These are phyloP conservation scores for Oenanthe sinensis DNA, from an alignment of 129 eudicot genomes.

Conservation along the genomic window DNA sequence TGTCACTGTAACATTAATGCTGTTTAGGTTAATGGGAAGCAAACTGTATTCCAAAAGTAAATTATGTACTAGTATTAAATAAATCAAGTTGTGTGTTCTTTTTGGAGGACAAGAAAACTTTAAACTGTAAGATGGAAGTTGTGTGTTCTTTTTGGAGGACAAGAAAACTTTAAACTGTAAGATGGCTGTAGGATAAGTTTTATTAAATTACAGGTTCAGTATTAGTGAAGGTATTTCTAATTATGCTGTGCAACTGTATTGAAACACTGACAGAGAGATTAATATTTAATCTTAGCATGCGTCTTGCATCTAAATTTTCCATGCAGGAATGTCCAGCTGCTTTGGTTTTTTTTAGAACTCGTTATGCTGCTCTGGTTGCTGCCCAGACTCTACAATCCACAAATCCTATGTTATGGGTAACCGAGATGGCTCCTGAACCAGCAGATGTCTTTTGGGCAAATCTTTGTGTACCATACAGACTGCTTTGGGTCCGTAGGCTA, in stretches of 20 bases:
- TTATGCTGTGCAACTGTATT: neutral
- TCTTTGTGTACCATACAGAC: constrained; percentile 64
- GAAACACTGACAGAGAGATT: neutral
- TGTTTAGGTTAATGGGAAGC: too few species aligned
- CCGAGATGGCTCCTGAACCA: constrained; percentile 84
- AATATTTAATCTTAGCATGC: neutral
- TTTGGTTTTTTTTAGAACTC: constrained; percentile 77
- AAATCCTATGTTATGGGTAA: constrained; percentile 91
- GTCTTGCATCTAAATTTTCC: constrained; percentile 1
- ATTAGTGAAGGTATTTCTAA: neutral
- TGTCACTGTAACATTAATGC: too few species aligned
- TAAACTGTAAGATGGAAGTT: neutral
- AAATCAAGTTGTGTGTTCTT: neutral
- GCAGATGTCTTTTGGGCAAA: constrained; percentile 74
- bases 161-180: neutral
- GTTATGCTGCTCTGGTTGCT: constrained; percentile 88
- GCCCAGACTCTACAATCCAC: constrained; percentile 63
- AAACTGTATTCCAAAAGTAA: too few species aligned
- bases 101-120: neutral
- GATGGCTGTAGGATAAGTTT: neutral
- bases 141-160: neutral
- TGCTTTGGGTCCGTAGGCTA: constrained; percentile 76
- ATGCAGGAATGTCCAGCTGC: constrained; percentile 90
- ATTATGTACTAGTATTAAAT: too few species aligned
- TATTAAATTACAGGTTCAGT: neutral